A percentile compares a stretch with the other conserved stretches of the same genome.
These are phyloP conservation scores for Termitomyces sp. DNA, from an alignment of 768 basidiomycete species.

Conservation along the genomic window DNA sequence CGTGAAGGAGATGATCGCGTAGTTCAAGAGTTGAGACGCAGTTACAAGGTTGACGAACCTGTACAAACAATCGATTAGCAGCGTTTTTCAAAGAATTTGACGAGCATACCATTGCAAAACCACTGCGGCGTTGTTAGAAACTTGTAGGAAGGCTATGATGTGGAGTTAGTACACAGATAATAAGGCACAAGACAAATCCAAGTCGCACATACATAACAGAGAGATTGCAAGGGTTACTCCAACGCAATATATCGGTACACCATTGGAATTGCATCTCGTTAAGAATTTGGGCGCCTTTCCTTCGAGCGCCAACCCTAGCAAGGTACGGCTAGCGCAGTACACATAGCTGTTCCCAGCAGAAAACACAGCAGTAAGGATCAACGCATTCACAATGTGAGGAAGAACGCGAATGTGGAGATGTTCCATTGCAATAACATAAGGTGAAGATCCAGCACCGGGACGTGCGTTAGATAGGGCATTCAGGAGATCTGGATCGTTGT, in stretches of 20 bases:
- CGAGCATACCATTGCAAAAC: conserved; percentile 39
- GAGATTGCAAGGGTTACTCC: conserved; percentile 33
- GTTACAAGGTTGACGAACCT: conserved; percentile 48
- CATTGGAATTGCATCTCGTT: conserved; percentile 44
- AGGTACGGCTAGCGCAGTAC: conserved; percentile 51
- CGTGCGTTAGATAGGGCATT: conserved; percentile 49
- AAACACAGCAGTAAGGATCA: conserved; percentile 62
- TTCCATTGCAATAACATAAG: conserved; percentile 82
- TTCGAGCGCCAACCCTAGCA: conserved; percentile 53
- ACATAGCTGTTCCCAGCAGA: conserved; percentile 70
- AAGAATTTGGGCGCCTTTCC: conserved; percentile 54
- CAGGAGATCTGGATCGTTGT: conserved; percentile 54
- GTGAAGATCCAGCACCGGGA: conserved; percentile 58
- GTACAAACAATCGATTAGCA: background rate
- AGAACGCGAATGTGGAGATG: conserved; percentile 60
- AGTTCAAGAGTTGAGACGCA: conserved; percentile 43
- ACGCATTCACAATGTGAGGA: conserved; percentile 68
- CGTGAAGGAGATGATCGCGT: conserved; percentile 40
- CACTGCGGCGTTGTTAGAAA: conserved; percentile 41
- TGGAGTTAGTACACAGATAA: background rate
- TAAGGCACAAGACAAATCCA: background rate
- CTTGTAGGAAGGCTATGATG: conserved; percentile 38
- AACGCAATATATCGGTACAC: conserved; percentile 56
- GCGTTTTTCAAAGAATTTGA: background rate
- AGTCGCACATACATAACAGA: conserved; percentile 26